phyloP scores from a whole-genome alignment of 1,284 basidiomycete genomes.

The Coniophora puteana region DNA sequence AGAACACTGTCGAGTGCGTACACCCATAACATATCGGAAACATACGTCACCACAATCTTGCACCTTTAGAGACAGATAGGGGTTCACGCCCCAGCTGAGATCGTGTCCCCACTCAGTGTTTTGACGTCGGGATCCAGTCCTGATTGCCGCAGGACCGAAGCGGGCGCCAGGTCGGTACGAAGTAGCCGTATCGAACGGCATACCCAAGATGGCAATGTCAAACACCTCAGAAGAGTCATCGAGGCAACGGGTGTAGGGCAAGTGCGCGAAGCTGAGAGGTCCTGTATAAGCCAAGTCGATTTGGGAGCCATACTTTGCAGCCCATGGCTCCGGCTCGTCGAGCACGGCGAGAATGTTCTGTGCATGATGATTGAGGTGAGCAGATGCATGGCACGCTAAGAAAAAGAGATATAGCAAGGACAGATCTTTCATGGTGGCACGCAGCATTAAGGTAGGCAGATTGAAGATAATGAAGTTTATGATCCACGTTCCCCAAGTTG shows the following conservation, averaged over 20 bases:
- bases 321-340: slow-evolving; percentile 11
- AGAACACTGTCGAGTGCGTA: neutral
- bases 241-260: slow-evolving; percentile 20
- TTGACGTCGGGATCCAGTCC: slow-evolving; percentile 25
- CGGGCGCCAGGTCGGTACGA: slow-evolving; percentile 31
- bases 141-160: slow-evolving; percentile 32
- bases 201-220: slow-evolving; percentile 32
- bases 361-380: slow-evolving; percentile 1
- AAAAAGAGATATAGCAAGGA: neutral
- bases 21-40: neutral
- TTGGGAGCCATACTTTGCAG: slow-evolving; percentile 19
- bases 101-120: slow-evolving; percentile 8
- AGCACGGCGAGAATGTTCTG: neutral
- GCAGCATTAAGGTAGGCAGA: neutral
- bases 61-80: slow-evolving; percentile 15
- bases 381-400: slow-evolving; percentile 4
- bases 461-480: neutral
- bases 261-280: slow-evolving; percentile 20
- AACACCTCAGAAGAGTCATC: slow-evolving; percentile 13
- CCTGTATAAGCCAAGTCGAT: slow-evolving; percentile 18
- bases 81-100: slow-evolving; percentile 15
- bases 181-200: slow-evolving; percentile 32
- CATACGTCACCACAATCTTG: slow-evolving; percentile 35
- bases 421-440: slow-evolving; percentile 4
- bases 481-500: neutral